These are phyloP conservation scores for Sporothrix pseudoabietina DNA, from an alignment of 2,329 filamentous ascomycete genomes.

Conservation along the genomic window DNA sequence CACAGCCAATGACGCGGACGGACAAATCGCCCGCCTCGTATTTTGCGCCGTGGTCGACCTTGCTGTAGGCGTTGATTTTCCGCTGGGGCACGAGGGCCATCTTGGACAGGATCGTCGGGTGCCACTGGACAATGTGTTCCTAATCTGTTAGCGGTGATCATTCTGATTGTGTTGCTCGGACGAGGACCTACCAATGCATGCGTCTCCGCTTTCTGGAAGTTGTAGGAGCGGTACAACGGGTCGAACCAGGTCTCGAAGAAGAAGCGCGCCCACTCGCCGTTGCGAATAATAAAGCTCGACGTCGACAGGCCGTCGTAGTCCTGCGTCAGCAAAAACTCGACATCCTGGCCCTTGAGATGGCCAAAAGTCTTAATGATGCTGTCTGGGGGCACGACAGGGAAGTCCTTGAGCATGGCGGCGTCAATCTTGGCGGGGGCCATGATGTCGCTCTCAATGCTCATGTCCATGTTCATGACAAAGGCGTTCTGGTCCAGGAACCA, in stretches of 20 bases:
- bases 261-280: conserved; percentile 88
- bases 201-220: conserved; percentile 91
- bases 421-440: conserved; percentile 70
- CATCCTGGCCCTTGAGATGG: conserved; percentile 73
- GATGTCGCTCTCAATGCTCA: conserved; percentile 70
- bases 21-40: conserved; percentile 86
- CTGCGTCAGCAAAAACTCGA: conserved; percentile 82
- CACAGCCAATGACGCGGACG: conserved; percentile 75
- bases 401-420: conserved; percentile 78
- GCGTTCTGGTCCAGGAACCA: conserved; percentile 86
- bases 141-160: conserved; percentile 41
- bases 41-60: conserved; percentile 56
- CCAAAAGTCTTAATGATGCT: conserved; percentile 95
- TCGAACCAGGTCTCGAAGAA: conserved; percentile 96
- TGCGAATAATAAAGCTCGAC: conserved; percentile 76
- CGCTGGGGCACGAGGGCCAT: conserved; percentile 87
- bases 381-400: conserved; percentile 87
- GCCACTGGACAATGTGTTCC: conserved; percentile 94
- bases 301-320: conserved; percentile 77
- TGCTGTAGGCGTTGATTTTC: conserved; percentile 76
- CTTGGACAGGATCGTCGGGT: conserved; percentile 90
- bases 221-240: conserved; percentile 88
- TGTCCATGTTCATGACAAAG: conserved; percentile 81
- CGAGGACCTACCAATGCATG: conserved; percentile 74
- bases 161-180: neutral